Percentiles rank a stretch among this genome's conserved stretches.
These are phyloP conservation scores for Solanum hybrid DNA, from an alignment of 305 asterid species.

Conservation along the genomic window DNA sequence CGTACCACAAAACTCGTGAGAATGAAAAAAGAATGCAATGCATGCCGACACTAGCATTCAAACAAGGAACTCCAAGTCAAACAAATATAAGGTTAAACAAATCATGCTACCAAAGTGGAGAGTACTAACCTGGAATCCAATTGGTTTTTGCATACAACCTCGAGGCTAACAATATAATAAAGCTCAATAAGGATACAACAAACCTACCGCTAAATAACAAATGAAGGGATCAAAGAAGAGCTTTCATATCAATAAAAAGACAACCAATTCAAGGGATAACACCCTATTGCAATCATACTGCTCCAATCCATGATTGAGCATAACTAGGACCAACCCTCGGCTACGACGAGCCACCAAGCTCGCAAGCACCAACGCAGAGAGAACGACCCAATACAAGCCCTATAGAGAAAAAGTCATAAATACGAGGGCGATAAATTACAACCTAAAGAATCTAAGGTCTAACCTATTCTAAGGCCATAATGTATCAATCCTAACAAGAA, in stretches of 20 bases:
- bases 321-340: neutral
- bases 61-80: no score
- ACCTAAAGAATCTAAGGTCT: neutral
- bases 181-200: neutral
- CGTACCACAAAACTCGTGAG: neutral
- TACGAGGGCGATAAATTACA: neutral
- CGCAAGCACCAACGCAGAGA: neutral
- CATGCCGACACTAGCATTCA: no score
- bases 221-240: neutral
- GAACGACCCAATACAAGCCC: neutral
- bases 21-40: no score
- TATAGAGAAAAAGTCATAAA: neutral
- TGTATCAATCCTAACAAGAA: neutral
- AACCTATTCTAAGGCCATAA: neutral
- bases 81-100: no score
- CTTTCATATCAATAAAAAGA: neutral
- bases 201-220: neutral
- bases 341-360: neutral
- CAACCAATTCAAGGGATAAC: neutral
- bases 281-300: neutral
- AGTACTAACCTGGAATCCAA: neutral
- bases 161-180: neutral
- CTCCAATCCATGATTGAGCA: neutral
- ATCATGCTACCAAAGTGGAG: no score
- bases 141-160: neutral